Evolutionary conservation across 306 rosid genomes (phyloP), one percentile per base, ranked within the genome.

Genomic region (Castanea crenata): DNA sequence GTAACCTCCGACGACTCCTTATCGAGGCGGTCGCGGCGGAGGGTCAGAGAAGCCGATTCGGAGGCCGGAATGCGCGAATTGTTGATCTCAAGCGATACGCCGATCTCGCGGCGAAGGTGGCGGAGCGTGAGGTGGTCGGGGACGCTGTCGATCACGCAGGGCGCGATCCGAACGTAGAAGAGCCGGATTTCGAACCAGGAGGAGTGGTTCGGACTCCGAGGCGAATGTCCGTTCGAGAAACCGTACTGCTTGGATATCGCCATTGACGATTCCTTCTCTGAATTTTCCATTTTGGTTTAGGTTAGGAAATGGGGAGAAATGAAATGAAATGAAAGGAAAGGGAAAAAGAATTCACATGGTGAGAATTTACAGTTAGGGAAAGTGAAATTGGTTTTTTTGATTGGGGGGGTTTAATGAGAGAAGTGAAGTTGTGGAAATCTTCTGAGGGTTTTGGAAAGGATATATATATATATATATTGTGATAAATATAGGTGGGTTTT

Each of bases 1-100:
- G 97, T 93, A 1, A 93, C 93, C 92, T 90, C 98, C 6, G 93
- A 89, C 7, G 92, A 80, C 34, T 89, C 91, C 82, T 78, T 88
- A 19, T 91, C 89, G 34, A 93, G 78, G 21, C 97, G 91, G 79
- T 90, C 90, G 0, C 93, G 89, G 1, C 97, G 93, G 31, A 93
- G 92, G 3, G 84, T 85, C 16, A 93, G 35, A 4, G 90, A 72
- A 2, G 87, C 85, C 1, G 89, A 19, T 13, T 83, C 83, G 20
- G 91, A 75, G 1, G 91, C 71, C 2, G 88, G 87, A 38, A 93
- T 68, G 19, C 90, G 82, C 1, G 87, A 69, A 3, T 90, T 92
- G 76, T 90, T 93, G 72, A 91, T 83, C 16, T 90, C 93, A 3
- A 91, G 81, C 8, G 92, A 87, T 11, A 90, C 87, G 9, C 93